Conservation (phyloP, 2,329 filamentous ascomycete species). For the Kalmusia sp. region DNA sequence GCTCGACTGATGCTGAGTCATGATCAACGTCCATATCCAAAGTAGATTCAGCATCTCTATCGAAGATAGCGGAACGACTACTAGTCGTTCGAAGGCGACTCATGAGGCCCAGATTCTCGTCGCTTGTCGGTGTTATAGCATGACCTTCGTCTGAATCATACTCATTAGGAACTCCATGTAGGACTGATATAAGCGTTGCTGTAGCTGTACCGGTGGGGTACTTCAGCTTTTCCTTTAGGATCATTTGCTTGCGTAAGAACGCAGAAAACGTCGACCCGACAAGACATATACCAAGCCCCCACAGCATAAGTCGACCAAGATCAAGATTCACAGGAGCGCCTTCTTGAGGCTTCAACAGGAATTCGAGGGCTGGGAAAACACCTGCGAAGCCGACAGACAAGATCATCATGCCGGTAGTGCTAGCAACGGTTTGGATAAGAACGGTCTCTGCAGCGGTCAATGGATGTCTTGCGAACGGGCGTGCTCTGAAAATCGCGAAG, state of each 20-base stretch:
- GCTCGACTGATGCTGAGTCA: no score
- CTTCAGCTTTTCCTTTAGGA: constrained; percentile 84
- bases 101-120: no score
- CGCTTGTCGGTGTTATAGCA: constrained; percentile 24
- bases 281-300: constrained; percentile 89
- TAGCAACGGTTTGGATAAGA: not conserved
- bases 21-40: no score
- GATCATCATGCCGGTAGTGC: not conserved
- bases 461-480: not conserved
- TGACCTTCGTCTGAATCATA: constrained; percentile 30
- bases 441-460: not conserved
- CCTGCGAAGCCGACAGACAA: constrained; percentile 76
- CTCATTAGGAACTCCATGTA: constrained; percentile 73
- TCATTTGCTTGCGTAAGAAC: constrained; percentile 83
- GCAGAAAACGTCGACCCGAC: constrained; percentile 96
- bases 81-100: no score
- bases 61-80: no score
- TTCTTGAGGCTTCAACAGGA: constrained; percentile 76
- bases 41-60: no score
- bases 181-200: constrained; percentile 84
- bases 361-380: constrained; percentile 88
- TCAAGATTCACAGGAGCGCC: constrained; percentile 74
- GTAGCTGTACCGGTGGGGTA: constrained; percentile 95
- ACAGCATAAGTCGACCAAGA: constrained; percentile 78
- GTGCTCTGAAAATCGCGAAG: not conserved